Conservation (phyloP, 805 yeast species). For the Metschnikowia continentalis region DNA sequence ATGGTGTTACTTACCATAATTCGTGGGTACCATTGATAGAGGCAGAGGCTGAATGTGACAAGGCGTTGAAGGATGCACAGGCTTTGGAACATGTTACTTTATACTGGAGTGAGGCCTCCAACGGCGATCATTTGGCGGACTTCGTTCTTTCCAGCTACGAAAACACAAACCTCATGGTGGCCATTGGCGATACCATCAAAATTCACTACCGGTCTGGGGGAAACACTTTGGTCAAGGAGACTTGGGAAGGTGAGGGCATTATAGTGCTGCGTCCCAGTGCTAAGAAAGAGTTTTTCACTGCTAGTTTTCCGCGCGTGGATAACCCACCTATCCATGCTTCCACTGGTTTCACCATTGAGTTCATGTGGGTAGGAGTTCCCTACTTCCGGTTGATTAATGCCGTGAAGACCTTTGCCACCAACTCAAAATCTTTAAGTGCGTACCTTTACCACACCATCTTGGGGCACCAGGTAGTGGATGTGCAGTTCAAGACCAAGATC, state of each 20-base stretch:
- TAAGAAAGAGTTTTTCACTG: slow-evolving; percentile 55
- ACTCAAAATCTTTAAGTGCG: slow-evolving; percentile 64
- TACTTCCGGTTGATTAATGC: slow-evolving; percentile 84
- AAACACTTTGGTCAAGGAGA: slow-evolving; percentile 29
- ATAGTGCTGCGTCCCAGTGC: slow-evolving; percentile 69
- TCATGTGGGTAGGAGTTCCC: slow-evolving; percentile 84
- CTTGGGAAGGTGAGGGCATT: slow-evolving; percentile 73
- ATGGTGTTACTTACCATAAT: slow-evolving; percentile 81
- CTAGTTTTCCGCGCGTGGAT: slow-evolving; percentile 51
- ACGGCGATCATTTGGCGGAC: slow-evolving; percentile 62
- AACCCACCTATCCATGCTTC: slow-evolving; percentile 57
- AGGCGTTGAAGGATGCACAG: slow-evolving; percentile 68
- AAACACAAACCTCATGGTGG: slow-evolving; percentile 58
- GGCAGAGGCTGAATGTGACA: slow-evolving; percentile 78
- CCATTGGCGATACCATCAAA: slow-evolving; percentile 81
- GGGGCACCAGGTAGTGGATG: slow-evolving; percentile 71
- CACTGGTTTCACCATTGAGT: slow-evolving; percentile 74
- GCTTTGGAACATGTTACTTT: slow-evolving; percentile 69
- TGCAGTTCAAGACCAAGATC: slow-evolving; percentile 56
- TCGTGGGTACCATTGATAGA: slow-evolving; percentile 80
- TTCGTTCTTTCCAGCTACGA: slow-evolving; percentile 69
- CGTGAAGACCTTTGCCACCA: slow-evolving; percentile 63
- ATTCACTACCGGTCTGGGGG: slow-evolving; percentile 54
- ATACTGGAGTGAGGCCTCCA: slow-evolving; percentile 67
- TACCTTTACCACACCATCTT: slow-evolving; percentile 72